Conservation (phyloP, 2,329 filamentous ascomycete species). For the Leptodontidium sp. region DNA sequence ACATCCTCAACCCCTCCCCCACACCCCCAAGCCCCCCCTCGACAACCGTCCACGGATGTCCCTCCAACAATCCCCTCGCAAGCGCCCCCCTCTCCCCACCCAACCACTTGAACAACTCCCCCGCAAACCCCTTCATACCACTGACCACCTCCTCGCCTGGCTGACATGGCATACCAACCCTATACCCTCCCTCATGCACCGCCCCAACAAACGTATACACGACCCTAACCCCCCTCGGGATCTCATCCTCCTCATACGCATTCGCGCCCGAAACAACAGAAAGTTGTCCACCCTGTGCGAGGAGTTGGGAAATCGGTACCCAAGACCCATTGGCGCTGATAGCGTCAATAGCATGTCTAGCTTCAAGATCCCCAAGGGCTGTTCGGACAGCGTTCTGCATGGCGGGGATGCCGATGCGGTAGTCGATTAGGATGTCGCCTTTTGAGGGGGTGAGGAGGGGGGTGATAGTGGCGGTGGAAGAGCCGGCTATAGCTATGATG, state of each 20-base stretch:
- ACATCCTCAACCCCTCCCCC: slow-evolving; percentile 58
- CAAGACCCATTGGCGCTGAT: slow-evolving; percentile 32
- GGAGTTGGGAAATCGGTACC: slow-evolving; percentile 32
- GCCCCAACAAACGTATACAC: slow-evolving; percentile 31
- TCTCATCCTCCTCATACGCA: slow-evolving; percentile 27
- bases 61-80: slow-evolving; percentile 55
- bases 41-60: slow-evolving; percentile 59
- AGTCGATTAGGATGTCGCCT: slow-evolving; percentile 62
- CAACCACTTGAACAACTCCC: slow-evolving; percentile 31
- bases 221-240: slow-evolving; percentile 24
- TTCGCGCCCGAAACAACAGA: slow-evolving; percentile 33
- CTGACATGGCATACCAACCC: slow-evolving; percentile 30
- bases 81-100: slow-evolving; percentile 47
- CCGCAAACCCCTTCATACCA: slow-evolving; percentile 27
- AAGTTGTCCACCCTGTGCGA: slow-evolving; percentile 47
- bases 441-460: slow-evolving; percentile 55
- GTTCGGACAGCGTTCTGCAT: slow-evolving; percentile 44
- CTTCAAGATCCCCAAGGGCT: slow-evolving; percentile 24
- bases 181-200: slow-evolving; percentile 31
- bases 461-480: slow-evolving; percentile 54
- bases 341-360: slow-evolving; percentile 36
- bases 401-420: slow-evolving; percentile 55
- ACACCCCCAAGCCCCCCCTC: slow-evolving; percentile 56
- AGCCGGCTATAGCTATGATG: slow-evolving; percentile 63
- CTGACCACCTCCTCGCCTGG: slow-evolving; percentile 19